Base-by-base conservation (phyloP, 2,329 filamentous ascomycete genomes). In the Xylaria digitata region DNA sequence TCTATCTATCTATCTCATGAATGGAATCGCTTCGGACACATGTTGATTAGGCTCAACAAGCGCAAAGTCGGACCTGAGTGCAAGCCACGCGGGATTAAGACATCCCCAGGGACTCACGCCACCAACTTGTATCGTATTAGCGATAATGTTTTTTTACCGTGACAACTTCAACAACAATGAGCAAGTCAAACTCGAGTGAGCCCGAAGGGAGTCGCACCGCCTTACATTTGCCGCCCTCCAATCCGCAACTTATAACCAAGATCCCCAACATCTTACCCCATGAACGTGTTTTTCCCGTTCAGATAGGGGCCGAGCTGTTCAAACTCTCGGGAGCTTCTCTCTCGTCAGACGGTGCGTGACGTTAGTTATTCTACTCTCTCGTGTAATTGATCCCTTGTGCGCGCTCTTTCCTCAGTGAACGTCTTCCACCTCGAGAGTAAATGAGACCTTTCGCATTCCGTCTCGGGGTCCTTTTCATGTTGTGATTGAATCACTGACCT, bases 241-340 rank as follows among this genome's bases (percentile, higher is more conserved):
- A 74, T 46, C 71, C 77, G 32, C 75, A 78, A 66, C 75, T 78
- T 65, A 77, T 84, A 61, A 77, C 78, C 70, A 82, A 81, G 71
- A 88, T 89, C 54, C 86, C 86, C 30, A 81, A 80, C 52, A 83
- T 89, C 59, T 82, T 92, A 19, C 90, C 90, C 2, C 88, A 90
- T 71, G 89, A 91, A 75, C 89, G 90, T 73, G 90, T 92, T 19
- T 93, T 92, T 69, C 90, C 90, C 1, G 90, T 92, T 67, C 90
- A 92, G 79, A 91, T 92, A 72, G 90, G 90, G 19, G 87, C 87
- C 17, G 87, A 91, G 78, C 80, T 92, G 58, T 92, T 92, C 75
- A 89, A 91, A 77, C 83, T 92, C 58, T 92, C 90, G 1, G 90
- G 90, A 32, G 90, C 90, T 21, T 92, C 90, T 2, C 82, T 92